Conservation (phyloP, 2,329 filamentous ascomycete species). For the Fusarium staphyleae region DNA sequence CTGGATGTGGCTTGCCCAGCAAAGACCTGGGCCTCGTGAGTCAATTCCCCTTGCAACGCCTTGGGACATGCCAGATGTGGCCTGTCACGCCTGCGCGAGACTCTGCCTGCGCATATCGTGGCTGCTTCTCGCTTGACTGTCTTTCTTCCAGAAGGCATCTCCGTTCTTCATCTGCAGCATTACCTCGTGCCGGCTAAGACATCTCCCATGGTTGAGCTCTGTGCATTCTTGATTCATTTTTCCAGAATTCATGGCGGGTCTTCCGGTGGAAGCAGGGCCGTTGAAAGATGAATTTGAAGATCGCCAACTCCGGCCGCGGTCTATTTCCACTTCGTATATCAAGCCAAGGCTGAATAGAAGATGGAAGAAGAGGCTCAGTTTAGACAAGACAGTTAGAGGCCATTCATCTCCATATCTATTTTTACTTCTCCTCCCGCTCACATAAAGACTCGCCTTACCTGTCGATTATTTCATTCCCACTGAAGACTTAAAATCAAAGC, state of each 20-base stretch:
- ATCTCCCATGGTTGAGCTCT: constrained; percentile 13
- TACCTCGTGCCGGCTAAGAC: constrained; percentile 10
- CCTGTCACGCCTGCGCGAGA: constrained; percentile 12
- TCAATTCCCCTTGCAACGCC: constrained; percentile 30
- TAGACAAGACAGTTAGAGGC: constrained; percentile 1
- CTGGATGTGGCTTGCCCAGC: constrained; percentile 29
- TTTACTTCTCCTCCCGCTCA: not conserved
- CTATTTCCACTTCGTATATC: constrained; percentile 21
- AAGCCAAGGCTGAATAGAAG: constrained; percentile 13
- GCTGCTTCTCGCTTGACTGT: constrained; percentile 8
- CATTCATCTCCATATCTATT: not conserved
- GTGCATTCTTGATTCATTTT: constrained; percentile 4
- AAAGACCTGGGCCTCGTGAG: constrained; percentile 16
- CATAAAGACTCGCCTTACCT: not conserved
- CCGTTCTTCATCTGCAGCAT: constrained; percentile 12
- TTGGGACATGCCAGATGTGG: constrained; percentile 3
- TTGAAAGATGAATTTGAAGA: constrained; percentile 9
- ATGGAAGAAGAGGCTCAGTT: constrained; percentile 13
- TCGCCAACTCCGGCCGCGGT: constrained; percentile 18
- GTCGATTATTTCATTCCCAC: not conserved
- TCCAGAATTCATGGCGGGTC: constrained; percentile 11
- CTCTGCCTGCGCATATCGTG: constrained; percentile 16
- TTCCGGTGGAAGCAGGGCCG: constrained; percentile 8
- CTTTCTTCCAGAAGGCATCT: constrained; percentile 32
- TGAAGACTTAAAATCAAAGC: constrained; percentile 3